Evolutionary conservation across 495 filamentous ascomycete genomes (phyloP).

Genomic region (Penicillium alfredii): DNA sequence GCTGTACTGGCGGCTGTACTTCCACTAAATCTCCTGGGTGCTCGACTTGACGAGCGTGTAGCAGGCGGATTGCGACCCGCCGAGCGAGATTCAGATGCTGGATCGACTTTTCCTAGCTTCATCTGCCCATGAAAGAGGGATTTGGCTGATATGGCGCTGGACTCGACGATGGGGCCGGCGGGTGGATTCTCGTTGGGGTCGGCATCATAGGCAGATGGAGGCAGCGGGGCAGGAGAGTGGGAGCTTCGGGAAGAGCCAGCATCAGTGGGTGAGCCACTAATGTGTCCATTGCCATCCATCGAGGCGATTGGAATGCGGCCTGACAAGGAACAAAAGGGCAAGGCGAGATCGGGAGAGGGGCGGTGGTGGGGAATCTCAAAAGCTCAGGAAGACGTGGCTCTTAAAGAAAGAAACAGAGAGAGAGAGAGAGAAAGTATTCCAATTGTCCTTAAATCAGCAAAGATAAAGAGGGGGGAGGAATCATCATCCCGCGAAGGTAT

Average conservation of each 20-base stretch:
- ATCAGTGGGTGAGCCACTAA: slow-evolving; percentile 38
- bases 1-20: slow-evolving; percentile 70
- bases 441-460: not conserved
- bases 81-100: slow-evolving; percentile 18
- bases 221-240: too few species aligned
- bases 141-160: too few species aligned
- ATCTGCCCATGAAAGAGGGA: too few species aligned
- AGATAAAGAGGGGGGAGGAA: not conserved
- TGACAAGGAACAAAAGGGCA: slow-evolving; percentile 57
- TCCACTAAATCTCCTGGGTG: slow-evolving; percentile 66
- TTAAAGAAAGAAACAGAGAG: slow-evolving; percentile 2
- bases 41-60: slow-evolving; percentile 63
- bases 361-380: too few species aligned
- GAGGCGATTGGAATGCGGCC: slow-evolving; percentile 2
- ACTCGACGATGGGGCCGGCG: too few species aligned
- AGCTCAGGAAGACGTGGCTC: too few species aligned
- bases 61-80: slow-evolving; percentile 31
- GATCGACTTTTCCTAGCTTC: slow-evolving; percentile 23
- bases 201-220: too few species aligned
- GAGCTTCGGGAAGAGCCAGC: slow-evolving; percentile 5
- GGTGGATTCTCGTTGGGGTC: too few species aligned
- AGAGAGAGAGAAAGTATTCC: not conserved
- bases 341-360: too few species aligned
- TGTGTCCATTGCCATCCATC: slow-evolving; percentile 22
- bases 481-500: not conserved